Evolutionary conservation across 495 filamentous ascomycete genomes (phyloP).

Genomic region (Astrocystis sublimbata): DNA sequence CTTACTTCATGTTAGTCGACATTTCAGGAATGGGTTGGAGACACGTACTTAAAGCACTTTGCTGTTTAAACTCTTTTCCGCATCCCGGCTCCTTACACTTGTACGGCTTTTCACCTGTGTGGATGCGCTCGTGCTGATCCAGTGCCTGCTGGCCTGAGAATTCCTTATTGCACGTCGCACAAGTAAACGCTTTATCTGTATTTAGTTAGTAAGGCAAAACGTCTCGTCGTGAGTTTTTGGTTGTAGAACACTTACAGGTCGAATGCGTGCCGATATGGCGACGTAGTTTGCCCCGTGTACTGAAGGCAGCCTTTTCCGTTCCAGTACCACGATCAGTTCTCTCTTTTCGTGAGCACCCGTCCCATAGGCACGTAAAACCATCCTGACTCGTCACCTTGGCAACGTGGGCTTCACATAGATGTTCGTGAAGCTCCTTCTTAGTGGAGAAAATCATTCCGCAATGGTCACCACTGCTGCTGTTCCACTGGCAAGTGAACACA

Average conservation of each 20-base stretch:
- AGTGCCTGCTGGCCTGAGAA: constrained; percentile 63
- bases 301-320: constrained; percentile 35
- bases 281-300: constrained; percentile 61
- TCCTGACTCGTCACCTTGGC: constrained; percentile 39
- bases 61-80: constrained; percentile 56
- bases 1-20: constrained; percentile 33
- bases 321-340: constrained; percentile 43
- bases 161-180: constrained; percentile 52
- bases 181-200: constrained; percentile 59
- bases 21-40: background rate
- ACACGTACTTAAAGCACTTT: constrained; percentile 54
- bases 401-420: constrained; percentile 45
- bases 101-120: constrained; percentile 63
- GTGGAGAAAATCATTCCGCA: constrained; percentile 28
- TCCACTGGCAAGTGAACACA: constrained; percentile 38
- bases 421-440: constrained; percentile 37
- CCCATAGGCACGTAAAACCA: constrained; percentile 49
- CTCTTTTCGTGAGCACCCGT: constrained; percentile 43
- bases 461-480: constrained; percentile 13
- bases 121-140: constrained; percentile 60
- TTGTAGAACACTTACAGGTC: constrained; percentile 49
- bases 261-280: constrained; percentile 65
- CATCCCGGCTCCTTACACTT: constrained; percentile 53
- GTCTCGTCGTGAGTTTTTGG: background rate
- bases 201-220: constrained; percentile 6